phyloP scores from a whole-genome alignment of 78 protist species.

The Blattamonas nauphoetae region DNA sequence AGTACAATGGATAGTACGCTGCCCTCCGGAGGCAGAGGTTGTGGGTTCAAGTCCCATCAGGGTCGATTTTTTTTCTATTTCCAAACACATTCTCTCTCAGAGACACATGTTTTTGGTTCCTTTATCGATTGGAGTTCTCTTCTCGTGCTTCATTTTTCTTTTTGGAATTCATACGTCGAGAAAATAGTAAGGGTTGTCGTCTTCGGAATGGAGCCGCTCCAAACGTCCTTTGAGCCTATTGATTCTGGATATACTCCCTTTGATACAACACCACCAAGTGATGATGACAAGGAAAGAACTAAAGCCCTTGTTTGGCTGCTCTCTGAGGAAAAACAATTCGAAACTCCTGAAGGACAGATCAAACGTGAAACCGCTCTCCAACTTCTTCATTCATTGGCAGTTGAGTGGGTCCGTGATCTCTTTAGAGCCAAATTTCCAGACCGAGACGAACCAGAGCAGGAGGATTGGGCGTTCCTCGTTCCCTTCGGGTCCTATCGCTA shows the following conservation, averaged over 20 bases:
- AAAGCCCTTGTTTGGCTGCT: neutral
- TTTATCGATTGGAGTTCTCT: too few species aligned
- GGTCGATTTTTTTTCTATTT: too few species aligned
- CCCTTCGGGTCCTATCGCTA: slow-evolving; percentile 92
- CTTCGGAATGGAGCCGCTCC: too few species aligned
- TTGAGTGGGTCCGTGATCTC: neutral
- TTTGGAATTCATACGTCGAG: too few species aligned
- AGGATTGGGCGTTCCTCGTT: slow-evolving; percentile 22
- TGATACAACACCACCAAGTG: neutral
- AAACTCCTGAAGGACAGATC: neutral
- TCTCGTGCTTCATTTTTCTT: too few species aligned
- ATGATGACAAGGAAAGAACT: neutral
- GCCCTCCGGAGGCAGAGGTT: too few species aligned
- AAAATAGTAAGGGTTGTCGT: too few species aligned
- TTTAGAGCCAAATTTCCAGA: neutral
- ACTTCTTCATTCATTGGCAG: neutral
- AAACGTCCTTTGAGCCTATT: too few species aligned
- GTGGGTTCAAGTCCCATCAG: too few species aligned
- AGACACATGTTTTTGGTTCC: too few species aligned
- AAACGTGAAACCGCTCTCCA: neutral
- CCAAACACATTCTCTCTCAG: too few species aligned
- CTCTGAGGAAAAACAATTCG: neutral
- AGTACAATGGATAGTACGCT: too few species aligned
- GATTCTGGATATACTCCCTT: neutral
- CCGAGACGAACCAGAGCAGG: neutral